phyloP scores from a whole-genome alignment of 371 early-diverging fungal genomes.

The Syncephalastrum sp. region DNA sequence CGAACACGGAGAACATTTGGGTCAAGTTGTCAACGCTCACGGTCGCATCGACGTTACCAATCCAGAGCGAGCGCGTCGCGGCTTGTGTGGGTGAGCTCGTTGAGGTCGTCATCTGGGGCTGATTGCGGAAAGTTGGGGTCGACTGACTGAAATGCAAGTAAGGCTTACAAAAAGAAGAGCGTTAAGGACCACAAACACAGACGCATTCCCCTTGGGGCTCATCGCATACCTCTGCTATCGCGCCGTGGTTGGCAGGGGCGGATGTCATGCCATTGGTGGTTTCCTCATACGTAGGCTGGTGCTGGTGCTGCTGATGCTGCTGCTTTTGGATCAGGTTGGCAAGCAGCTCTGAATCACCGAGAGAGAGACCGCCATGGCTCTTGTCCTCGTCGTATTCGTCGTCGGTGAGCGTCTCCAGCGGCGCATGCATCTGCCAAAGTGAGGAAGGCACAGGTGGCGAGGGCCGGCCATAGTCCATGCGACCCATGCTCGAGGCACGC shows the following conservation, averaged over 20 bases:
- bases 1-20: slow-evolving; percentile 84
- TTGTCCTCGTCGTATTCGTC: slow-evolving; percentile 25
- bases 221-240: slow-evolving; percentile 16
- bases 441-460: slow-evolving; percentile 33
- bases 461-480: slow-evolving; percentile 42
- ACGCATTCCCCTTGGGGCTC: neutral
- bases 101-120: slow-evolving; percentile 17
- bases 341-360: slow-evolving; percentile 49
- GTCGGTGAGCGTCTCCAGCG: slow-evolving; percentile 39
- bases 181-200: neutral
- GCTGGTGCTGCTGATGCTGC: slow-evolving; percentile 6
- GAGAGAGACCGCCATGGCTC: slow-evolving; percentile 21
- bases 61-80: slow-evolving; percentile 90
- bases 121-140: slow-evolving; percentile 31
- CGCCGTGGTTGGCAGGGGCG: slow-evolving; percentile 8
- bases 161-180: slow-evolving; percentile 13
- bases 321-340: slow-evolving; percentile 43
- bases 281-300: slow-evolving; percentile 3
- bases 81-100: slow-evolving; percentile 36
- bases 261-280: slow-evolving; percentile 8
- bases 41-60: slow-evolving; percentile 87
- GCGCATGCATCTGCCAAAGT: slow-evolving; percentile 43
- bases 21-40: slow-evolving; percentile 81
- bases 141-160: slow-evolving; percentile 36
- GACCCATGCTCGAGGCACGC: slow-evolving; percentile 62